A percentile compares a stretch with the other conserved stretches of the same genome.
Conservation (phyloP, 805 yeast genomes). For the Lipomyces yamadae region DNA sequence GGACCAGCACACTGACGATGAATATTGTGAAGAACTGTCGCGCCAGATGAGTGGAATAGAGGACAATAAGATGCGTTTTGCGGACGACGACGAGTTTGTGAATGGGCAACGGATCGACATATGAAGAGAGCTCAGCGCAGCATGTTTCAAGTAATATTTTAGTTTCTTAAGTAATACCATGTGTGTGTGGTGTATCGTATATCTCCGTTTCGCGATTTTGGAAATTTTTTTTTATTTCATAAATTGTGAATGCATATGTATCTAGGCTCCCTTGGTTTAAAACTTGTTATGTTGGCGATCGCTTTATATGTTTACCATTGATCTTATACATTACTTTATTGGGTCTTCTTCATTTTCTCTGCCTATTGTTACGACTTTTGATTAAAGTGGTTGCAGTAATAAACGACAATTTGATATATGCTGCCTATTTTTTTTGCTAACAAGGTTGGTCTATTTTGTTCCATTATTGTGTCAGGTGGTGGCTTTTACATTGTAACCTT, state of each 20-base stretch:
- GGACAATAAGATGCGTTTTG: constrained; percentile 57
- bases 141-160: background rate
- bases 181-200: constrained; percentile 8
- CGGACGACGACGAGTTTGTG: constrained; percentile 80
- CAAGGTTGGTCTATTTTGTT: background rate
- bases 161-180: background rate
- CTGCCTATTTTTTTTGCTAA: background rate
- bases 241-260: background rate
- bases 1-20: constrained; percentile 78
- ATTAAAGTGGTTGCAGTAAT: too few species aligned
- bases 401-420: background rate
- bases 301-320: background rate
- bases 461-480: background rate
- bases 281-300: too few species aligned
- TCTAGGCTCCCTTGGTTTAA: background rate
- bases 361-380: background rate
- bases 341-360: background rate
- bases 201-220: background rate
- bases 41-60: constrained; percentile 39
- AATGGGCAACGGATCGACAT: constrained; percentile 84
- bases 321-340: background rate
- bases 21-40: constrained; percentile 49
- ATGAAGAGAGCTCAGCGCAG: constrained; percentile 43
- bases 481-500: background rate
- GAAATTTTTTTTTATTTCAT: background rate